A percentile compares a stretch with the other conserved stretches of the same genome.
These are phyloP conservation scores for Phytophthora pinifolia DNA, from an alignment of 352 stramenopile species.

Conservation along the genomic window DNA sequence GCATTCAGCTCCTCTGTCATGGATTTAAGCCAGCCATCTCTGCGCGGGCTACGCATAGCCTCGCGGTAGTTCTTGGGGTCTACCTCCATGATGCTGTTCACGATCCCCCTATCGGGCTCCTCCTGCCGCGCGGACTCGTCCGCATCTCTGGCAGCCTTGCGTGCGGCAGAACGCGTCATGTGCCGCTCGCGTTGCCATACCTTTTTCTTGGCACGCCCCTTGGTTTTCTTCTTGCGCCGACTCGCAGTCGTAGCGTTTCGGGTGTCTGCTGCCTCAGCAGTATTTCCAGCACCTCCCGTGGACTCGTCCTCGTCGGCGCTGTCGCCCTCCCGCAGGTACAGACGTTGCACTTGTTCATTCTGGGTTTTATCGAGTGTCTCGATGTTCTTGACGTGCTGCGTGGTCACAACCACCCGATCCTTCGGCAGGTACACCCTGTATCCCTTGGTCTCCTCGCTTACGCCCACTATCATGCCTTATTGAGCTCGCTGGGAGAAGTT, in stretches of 20 bases:
- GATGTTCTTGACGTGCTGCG: slow-evolving; percentile 19
- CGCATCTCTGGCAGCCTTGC: not conserved
- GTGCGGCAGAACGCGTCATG: not conserved
- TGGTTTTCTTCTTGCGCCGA: not conserved
- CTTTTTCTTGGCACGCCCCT: not conserved
- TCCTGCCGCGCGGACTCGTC: not conserved
- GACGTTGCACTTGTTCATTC: slow-evolving; percentile 2
- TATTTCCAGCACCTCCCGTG: too few relatives aligned
- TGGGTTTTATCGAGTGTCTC: not conserved
- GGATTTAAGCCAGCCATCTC: not conserved
- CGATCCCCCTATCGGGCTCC: not conserved
- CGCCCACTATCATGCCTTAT: slow-evolving; percentile 9
- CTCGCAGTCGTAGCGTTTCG: not conserved
- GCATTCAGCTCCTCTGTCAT: slow-evolving; percentile 5
- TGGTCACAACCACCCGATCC: slow-evolving; percentile 8
- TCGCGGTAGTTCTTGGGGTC: slow-evolving; percentile 18
- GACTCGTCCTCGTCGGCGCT: not conserved
- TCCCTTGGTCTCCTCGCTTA: slow-evolving; percentile 13
- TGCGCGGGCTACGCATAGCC: not conserved
- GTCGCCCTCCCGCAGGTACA: not conserved
- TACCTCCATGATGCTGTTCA: not conserved
- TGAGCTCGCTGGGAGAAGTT: not conserved
- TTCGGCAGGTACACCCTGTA: slow-evolving; percentile 22
- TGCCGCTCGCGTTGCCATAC: not conserved
- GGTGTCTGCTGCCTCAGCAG: not conserved